Base-by-base conservation (phyloP, 2,329 filamentous ascomycete genomes). In the Malbranchea zuffiana region DNA sequence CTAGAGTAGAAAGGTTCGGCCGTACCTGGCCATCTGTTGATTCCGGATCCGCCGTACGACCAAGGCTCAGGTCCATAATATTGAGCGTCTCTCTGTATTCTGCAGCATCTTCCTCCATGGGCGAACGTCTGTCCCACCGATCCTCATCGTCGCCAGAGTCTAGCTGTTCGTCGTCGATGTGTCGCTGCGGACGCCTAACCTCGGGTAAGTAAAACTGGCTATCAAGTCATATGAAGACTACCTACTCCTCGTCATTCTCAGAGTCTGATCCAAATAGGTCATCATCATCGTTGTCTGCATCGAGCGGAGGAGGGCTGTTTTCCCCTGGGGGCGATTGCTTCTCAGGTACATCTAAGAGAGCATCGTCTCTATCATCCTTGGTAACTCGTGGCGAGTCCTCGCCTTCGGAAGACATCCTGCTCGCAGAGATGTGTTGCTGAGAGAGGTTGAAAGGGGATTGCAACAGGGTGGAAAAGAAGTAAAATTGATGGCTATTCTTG, bases 131-230 rank as follows among this genome's bases (percentile, higher is more conserved):
- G 51, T 78, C 74, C 41, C 61, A 57, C 29, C 74, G 66, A 28
- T 62, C 70, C 44, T 71, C 64, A 46, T 79, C 75, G 48, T 79
- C 75, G 28, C 72, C 74, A 7, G 74, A 78, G 50, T 78, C 75
- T 25, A 79, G 65, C 36, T 77, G 72, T 43, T 71, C 67, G 50
- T 78, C 74, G 40, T 78, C 72, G 8, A 78, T 61, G 44, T 62
- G 65, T 41, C 70, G 67, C 40, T 58, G 48, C 19, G 48, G 47
- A 39, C 40, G 50, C 34, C 60, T 62, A 32, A 39, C 30, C 16
- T 23, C 18, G 11, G 15, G 27, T 13, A 24, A 24, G 18, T 8
- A 21, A 27, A 30, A 19, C 25, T n/a, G n/a, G n/a, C n/a, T n/a
- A n/a, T n/a, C n/a, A n/a, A n/a, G n/a, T n/a, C n/a, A n/a, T n/a